Evolutionary conservation across 106 monocot genomes (phyloP).

Genomic region (Cymbidium sinense): DNA sequence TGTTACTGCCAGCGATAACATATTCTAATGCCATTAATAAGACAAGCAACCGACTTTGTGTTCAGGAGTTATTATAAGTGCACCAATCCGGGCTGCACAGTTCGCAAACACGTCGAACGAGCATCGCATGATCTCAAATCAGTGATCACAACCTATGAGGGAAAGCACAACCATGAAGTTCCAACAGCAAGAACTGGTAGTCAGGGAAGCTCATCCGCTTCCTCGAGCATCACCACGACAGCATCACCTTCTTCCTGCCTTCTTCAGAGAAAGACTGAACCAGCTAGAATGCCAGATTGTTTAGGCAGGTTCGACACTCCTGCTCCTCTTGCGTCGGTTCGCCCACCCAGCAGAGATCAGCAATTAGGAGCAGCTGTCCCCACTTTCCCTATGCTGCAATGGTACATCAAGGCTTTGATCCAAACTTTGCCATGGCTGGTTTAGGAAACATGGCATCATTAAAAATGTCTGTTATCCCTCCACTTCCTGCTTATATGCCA

Average conservation of each 20-base stretch:
- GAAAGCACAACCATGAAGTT: conserved; percentile 21
- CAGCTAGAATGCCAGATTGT: background rate
- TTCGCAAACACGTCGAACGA: conserved; percentile 20
- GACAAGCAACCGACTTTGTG: background rate
- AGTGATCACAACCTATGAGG: conserved; percentile 24
- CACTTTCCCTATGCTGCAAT: conserved; percentile 7
- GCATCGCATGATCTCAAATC: conserved; percentile 18
- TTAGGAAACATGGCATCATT: background rate
- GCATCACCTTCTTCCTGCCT: background rate
- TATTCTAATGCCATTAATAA: background rate
- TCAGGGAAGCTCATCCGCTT: background rate
- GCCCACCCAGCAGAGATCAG: background rate
- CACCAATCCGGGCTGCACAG: conserved; percentile 17
- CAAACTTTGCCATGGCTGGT: conserved; percentile 6
- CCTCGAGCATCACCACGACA: background rate
- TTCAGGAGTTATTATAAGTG: conserved; percentile 26
- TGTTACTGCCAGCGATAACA: background rate
- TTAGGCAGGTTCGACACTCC: background rate
- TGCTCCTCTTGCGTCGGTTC: background rate
- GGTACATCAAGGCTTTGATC: background rate
- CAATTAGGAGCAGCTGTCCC: background rate
- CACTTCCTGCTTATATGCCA: conserved; percentile 7
- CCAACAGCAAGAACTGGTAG: conserved; percentile 9
- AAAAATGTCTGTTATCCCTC: conserved; percentile 19
- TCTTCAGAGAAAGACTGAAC: background rate